Percentiles rank a stretch among this genome's conserved stretches.
Conservation (phyloP, 768 basidiomycete species). For the Lactarius quietus region DNA sequence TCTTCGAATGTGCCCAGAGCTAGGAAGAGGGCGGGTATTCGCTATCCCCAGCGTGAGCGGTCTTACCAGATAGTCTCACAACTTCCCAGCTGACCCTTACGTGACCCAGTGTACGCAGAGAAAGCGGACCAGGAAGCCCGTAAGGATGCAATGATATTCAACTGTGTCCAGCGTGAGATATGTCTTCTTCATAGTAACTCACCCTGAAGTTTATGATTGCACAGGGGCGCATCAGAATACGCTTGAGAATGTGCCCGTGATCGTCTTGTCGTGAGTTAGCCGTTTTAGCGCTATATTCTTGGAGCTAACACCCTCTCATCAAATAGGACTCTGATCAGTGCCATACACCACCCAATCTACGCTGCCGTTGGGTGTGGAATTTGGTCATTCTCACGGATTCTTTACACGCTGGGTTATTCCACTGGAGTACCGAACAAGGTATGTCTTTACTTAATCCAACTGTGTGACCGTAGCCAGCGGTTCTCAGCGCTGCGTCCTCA, state of each 20-base stretch:
- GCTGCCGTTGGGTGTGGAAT: constrained; percentile 38
- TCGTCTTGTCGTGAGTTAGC: no score
- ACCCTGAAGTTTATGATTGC: neutral
- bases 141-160: constrained; percentile 60
- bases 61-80: no score
- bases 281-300: neutral
- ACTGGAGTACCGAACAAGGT: constrained; percentile 44
- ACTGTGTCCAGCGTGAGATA: constrained; percentile 64
- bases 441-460: constrained; percentile 2
- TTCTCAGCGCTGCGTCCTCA: neutral
- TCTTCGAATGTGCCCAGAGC: constrained; percentile 36
- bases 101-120: no score
- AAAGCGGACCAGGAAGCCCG: no score
- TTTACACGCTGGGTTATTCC: constrained; percentile 47
- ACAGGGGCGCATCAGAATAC: constrained; percentile 67
- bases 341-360: constrained; percentile 44
- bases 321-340: constrained; percentile 40
- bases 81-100: no score
- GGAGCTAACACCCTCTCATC: neutral
- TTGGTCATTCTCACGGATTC: constrained; percentile 40
- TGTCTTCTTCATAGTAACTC: neutral
- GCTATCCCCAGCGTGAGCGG: no score
- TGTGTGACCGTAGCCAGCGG: neutral
- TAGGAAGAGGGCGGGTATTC: no score
- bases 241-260: constrained; percentile 37